Conservation (phyloP, 2,329 filamentous ascomycete species). For the Botryotinia globosa region DNA sequence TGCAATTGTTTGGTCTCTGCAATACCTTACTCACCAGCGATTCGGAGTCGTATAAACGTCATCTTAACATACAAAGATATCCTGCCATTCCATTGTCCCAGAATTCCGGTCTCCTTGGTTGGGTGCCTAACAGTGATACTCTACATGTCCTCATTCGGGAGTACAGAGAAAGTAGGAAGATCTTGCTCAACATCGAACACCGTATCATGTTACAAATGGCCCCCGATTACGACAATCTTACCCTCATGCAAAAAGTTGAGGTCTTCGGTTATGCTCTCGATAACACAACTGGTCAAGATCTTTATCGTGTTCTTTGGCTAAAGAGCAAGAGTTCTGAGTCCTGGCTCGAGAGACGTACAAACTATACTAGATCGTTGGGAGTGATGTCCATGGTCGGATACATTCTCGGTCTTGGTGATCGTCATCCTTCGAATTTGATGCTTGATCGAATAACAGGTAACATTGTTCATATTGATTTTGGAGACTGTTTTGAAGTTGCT, state of each 20-base stretch:
- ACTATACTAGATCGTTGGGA: slow-evolving; percentile 93
- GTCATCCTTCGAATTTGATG: slow-evolving; percentile 97
- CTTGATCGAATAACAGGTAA: slow-evolving; percentile 94
- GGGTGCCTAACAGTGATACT: slow-evolving; percentile 97
- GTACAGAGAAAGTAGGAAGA: slow-evolving; percentile 95
- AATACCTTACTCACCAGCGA: slow-evolving; percentile 94
- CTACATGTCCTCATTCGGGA: slow-evolving; percentile 95
- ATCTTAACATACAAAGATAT: slow-evolving; percentile 93
- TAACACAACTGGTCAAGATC: slow-evolving; percentile 97
- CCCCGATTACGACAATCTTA: slow-evolving; percentile 96
- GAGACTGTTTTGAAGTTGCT: slow-evolving; percentile 98
- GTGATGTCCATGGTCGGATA: slow-evolving; percentile 99
- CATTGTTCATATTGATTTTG: slow-evolving; percentile 98
- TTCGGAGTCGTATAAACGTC: slow-evolving; percentile 93
- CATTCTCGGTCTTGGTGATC: slow-evolving; percentile 92
- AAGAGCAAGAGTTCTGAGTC: slow-evolving; percentile 98
- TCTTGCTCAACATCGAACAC: slow-evolving; percentile 97
- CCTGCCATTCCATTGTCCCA: slow-evolving; percentile 96
- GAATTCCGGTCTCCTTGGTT: slow-evolving; percentile 90
- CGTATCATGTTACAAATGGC: slow-evolving; percentile 99
- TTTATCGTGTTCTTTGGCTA: slow-evolving; percentile 96
- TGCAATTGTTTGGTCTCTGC: slow-evolving; percentile 97
- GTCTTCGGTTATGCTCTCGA: slow-evolving; percentile 99
- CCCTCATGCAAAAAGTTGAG: slow-evolving; percentile 99
- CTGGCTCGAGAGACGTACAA: slow-evolving; percentile 97